Evolutionary conservation across 495 filamentous ascomycete genomes (phyloP), one percentile per base, ranked within the genome.

Genomic region (Jackrogersella minutella): DNA sequence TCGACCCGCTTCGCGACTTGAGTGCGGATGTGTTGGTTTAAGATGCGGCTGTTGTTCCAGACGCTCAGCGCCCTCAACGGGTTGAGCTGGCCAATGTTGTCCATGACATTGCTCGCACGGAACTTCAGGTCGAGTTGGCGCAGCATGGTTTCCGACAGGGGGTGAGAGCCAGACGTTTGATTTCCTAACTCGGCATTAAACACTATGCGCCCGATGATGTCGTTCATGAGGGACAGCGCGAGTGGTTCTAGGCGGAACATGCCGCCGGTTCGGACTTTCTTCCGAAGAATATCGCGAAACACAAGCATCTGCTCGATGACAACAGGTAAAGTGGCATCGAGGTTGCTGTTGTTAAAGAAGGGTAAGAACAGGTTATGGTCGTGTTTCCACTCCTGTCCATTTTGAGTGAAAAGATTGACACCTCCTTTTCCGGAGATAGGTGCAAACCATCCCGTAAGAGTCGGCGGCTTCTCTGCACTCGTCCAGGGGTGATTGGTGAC

Each of bases 161-260:
- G 71, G 24, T 73, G 71, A 36, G 71, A 69, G 9, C 60, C 54
- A 17, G 61, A 56, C 0, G 71, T 73, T 13, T 73, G 71, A 39
- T 71, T 73, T n/a, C 66, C 66, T 3, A 73, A 21, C 21, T 73
- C 64, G 8, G 68, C 64, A 13, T 71, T 73, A 41, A 79, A 71
- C 2, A 76, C 62, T 3, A 79, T 51, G 8, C 65, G 65, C 6
- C 76, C 78, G 21, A 78, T 81, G 65, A 93, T 90, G 69, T 93
- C 90, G 77, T 92, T 81, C 68, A 89, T 78, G 72, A 93, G 78
- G 63, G 87, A 85, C 24, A 88, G 84, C 6, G 84, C 83, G 73
- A 90, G 73, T 62, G 87, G 88, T 74, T 91, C 90, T 41, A 92
- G 73, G 75, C 89, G 52, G 19, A 75, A 69, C 19, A 78, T 40